Conservation (phyloP, 2,329 filamentous ascomycete genomes). For the Colletotrichum destructivum region DNA sequence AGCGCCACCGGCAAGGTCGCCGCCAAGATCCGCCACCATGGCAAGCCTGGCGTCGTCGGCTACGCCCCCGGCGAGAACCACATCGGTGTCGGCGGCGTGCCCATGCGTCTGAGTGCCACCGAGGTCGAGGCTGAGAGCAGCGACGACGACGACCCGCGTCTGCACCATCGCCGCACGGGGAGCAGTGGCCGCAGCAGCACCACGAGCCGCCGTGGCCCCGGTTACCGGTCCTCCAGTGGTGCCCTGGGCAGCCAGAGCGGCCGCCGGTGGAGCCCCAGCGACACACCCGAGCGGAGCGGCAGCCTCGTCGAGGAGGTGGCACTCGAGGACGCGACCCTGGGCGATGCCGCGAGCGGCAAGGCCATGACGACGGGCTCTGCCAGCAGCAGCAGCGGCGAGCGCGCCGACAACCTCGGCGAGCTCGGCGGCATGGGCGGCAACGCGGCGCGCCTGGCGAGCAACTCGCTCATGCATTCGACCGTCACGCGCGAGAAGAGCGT, state of each 20-base stretch:
- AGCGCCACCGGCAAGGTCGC: slow-evolving; percentile 76
- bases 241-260: slow-evolving; percentile 55
- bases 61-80: slow-evolving; percentile 86
- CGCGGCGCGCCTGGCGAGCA: slow-evolving; percentile 68
- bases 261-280: slow-evolving; percentile 66
- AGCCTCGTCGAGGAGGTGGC: slow-evolving; percentile 64
- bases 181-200: slow-evolving; percentile 81
- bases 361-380: slow-evolving; percentile 65
- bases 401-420: slow-evolving; percentile 73
- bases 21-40: slow-evolving; percentile 91
- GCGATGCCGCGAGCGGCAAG: slow-evolving; percentile 63
- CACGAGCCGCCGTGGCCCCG: slow-evolving; percentile 64
- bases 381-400: slow-evolving; percentile 68
- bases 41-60: slow-evolving; percentile 82
- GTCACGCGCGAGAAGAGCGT: slow-evolving; percentile 76
- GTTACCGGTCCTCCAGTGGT: slow-evolving; percentile 68
- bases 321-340: slow-evolving; percentile 43
- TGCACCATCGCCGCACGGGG: slow-evolving; percentile 79
- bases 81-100: slow-evolving; percentile 83
- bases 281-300: slow-evolving; percentile 69
- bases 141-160: slow-evolving; percentile 77
- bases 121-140: slow-evolving; percentile 93
- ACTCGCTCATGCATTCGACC: slow-evolving; percentile 70
- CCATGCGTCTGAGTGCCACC: slow-evolving; percentile 92
- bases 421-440: slow-evolving; percentile 53